Evolutionary conservation across 2,329 filamentous ascomycete species (phyloP).

Genomic region (Geoglossum cookeanum): DNA sequence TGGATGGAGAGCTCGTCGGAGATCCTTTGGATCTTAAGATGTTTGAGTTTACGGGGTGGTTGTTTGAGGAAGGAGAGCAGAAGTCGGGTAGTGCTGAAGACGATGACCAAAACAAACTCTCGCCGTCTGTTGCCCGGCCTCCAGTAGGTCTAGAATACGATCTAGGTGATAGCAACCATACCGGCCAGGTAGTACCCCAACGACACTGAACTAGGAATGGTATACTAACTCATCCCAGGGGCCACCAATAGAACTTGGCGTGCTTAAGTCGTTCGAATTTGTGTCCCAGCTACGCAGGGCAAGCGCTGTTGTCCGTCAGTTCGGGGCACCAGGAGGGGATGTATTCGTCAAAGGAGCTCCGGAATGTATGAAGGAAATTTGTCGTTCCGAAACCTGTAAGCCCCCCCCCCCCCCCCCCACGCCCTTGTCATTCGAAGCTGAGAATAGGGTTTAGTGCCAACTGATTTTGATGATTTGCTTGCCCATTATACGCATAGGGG

Average conservation of each 20-base stretch:
- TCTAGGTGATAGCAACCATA: constrained; percentile 28
- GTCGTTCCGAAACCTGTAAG: constrained; percentile 57
- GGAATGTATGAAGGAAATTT: constrained; percentile 91
- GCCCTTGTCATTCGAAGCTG: not conserved
- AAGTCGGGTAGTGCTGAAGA: constrained; percentile 43
- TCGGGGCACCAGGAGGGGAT: constrained; percentile 65
- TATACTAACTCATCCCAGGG: constrained; percentile 13
- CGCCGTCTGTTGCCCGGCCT: constrained; percentile 76
- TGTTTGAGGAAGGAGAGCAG: constrained; percentile 73
- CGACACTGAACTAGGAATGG: constrained; percentile 7
- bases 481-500: constrained; percentile 88
- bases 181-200: constrained; percentile 15
- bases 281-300: constrained; percentile 80
- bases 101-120: constrained; percentile 55
- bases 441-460: constrained; percentile 37
- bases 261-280: constrained; percentile 85
- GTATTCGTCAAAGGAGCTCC: constrained; percentile 94
- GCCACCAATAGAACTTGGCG: constrained; percentile 62
- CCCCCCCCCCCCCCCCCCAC: not conserved
- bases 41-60: constrained; percentile 93
- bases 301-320: constrained; percentile 79
- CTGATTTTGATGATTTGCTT: constrained; percentile 76
- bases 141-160: constrained; percentile 42
- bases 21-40: constrained; percentile 95
- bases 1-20: constrained; percentile 77